These are phyloP conservation scores for Rhodotorula sphaerocarpa DNA, from an alignment of 768 basidiomycete species.

Conservation along the genomic window DNA sequence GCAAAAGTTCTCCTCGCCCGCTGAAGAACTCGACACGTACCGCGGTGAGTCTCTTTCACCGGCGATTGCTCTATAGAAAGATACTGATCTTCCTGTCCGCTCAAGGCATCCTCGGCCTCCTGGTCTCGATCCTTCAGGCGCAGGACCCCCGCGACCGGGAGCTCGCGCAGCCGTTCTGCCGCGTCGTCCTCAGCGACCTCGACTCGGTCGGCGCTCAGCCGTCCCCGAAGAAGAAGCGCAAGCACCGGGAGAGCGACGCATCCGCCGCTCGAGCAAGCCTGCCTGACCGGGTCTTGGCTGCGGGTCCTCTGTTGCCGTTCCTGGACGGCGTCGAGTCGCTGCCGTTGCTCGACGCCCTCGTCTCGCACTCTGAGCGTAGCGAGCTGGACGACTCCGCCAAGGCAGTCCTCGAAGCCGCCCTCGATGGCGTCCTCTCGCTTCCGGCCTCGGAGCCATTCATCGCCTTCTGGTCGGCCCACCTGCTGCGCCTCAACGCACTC, in stretches of 20 bases:
- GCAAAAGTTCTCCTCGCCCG: not conserved
- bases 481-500: constrained; percentile 14
- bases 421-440: constrained; percentile 1
- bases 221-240: not conserved
- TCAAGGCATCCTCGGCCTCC: not conserved
- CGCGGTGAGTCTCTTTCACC: not conserved
- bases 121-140: constrained; percentile 6
- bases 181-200: constrained; percentile 6
- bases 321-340: constrained; percentile 9
- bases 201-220: too few relatives aligned
- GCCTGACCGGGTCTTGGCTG: constrained; percentile 9
- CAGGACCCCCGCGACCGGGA: not conserved
- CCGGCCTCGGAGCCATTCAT: constrained; percentile 6
- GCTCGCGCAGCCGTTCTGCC: constrained; percentile 7
- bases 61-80: rapidly evolving
- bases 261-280: not conserved
- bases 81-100: not conserved
- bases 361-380: not conserved
- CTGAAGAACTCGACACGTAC: not conserved
- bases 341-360: constrained; percentile 5
- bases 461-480: constrained; percentile 14
- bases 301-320: constrained; percentile 22
- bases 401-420: constrained; percentile 5
- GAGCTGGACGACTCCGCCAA: not conserved
- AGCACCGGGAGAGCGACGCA: not conserved